Base-by-base conservation (phyloP, 139 green algal species). In the Auxenochlorella pyrenoidosa region DNA sequence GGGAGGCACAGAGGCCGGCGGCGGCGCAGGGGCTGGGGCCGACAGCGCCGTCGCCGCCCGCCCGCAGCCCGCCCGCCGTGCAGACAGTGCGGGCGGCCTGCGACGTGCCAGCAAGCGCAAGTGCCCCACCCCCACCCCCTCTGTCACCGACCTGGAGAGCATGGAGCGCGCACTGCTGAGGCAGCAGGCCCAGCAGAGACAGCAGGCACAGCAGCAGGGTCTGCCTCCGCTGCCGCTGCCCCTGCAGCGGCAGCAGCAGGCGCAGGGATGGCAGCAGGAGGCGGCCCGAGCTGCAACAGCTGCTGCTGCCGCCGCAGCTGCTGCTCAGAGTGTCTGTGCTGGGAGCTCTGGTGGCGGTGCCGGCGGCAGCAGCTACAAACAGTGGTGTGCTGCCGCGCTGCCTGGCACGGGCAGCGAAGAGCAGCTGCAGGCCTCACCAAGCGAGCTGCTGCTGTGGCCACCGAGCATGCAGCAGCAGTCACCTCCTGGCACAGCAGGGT, bases 141-240 rank as follows among this genome's bases (percentile, higher is more conserved):
- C 73, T 26, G 43, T 80, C 73, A 80, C 73, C 15, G 73, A 80
- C 73, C 73, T 80, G 5, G 41, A 80, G 73, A 59, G 26, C 28
- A 44, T 80, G 10, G 73, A 80, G 73, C 41, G 41, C 40, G 28
- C 26, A 8, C 26, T 80, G 41, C 40, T 60, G 32, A 51, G 41
- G 30, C 75, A 80, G 73, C 44, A 66, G 75, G 44, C 44, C 3
- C 44, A n/a, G 32, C 75, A 82, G 44, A 12, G 24, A 44, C 75
- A 66, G 75, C 75, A 43, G 75, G n/a, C 36, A 6, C n/a, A 41
- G 15, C 44, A 82, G 75, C 75, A 41, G 44, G 71, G 34, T 12
- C 5, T 73, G 32, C 66, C 66, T 24, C 30, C 66, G 30, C 66
- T 73, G 32, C 30, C 32, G 13, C 32, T 22, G n/a, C 66, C 32